These are phyloP conservation scores for Mitragyna speciosa DNA, from an alignment of 257 asterid species.

Conservation along the genomic window DNA sequence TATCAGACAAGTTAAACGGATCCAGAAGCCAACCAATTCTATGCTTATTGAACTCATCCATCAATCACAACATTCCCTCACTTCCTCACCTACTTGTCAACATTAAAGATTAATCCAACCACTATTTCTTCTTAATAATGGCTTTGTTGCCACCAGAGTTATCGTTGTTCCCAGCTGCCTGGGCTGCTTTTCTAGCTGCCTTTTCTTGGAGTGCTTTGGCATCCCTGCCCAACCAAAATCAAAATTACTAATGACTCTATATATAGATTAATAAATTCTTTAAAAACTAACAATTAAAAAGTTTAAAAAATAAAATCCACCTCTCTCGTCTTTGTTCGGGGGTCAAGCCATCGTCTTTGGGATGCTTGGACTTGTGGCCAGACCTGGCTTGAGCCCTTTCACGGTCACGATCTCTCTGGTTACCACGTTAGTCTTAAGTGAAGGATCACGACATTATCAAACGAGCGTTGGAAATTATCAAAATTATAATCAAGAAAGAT, in stretches of 20 bases:
- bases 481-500: too few relatives aligned
- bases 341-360: slow-evolving; percentile 59
- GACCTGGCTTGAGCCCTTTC: slow-evolving; percentile 84
- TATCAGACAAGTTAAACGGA: neutral
- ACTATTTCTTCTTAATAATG: slow-evolving; percentile 42
- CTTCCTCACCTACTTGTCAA: slow-evolving; percentile 1
- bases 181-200: slow-evolving; percentile 61
- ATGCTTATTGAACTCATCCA: slow-evolving; percentile 4
- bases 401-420: slow-evolving; percentile 80
- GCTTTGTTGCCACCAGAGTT: slow-evolving; percentile 21
- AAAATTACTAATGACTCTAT: neutral
- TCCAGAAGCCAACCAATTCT: neutral
- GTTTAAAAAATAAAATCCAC: slow-evolving; percentile 17
- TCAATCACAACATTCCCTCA: slow-evolving; percentile 6
- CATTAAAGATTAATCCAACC: slow-evolving; percentile 6
- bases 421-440: slow-evolving; percentile 51
- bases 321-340: slow-evolving; percentile 88
- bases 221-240: slow-evolving; percentile 45
- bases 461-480: too few relatives aligned
- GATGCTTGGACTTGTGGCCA: slow-evolving; percentile 41
- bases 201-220: slow-evolving; percentile 84
- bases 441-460: too few relatives aligned
- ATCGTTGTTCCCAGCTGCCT: slow-evolving; percentile 27
- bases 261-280: too few relatives aligned
- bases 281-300: neutral